Percentiles rank a stretch among this genome's conserved stretches.
These are phyloP conservation scores for Ascochyta fabae DNA, from an alignment of 2,329 filamentous ascomycete genomes.

Conservation along the genomic window DNA sequence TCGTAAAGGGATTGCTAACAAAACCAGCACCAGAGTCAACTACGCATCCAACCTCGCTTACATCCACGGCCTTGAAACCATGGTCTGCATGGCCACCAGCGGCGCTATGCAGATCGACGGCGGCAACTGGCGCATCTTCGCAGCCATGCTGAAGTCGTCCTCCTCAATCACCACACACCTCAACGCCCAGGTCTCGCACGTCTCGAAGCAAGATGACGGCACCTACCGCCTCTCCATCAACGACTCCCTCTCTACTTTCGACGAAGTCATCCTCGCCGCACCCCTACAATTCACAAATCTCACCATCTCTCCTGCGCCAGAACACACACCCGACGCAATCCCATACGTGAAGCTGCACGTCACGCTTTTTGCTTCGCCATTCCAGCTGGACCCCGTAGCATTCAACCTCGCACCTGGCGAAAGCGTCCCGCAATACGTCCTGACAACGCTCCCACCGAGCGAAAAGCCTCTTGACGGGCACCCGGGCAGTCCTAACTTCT, in stretches of 20 bases:
- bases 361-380: slow-evolving; percentile 83
- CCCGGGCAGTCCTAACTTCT: slow-evolving; percentile 77
- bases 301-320: slow-evolving; percentile 52
- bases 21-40: slow-evolving; percentile 79
- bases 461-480: slow-evolving; percentile 59
- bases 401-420: slow-evolving; percentile 70
- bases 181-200: slow-evolving; percentile 70
- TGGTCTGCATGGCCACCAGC: slow-evolving; percentile 90
- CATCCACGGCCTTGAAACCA: slow-evolving; percentile 87
- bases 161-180: slow-evolving; percentile 63
- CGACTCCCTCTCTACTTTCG: slow-evolving; percentile 59
- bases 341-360: slow-evolving; percentile 88
- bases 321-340: slow-evolving; percentile 72
- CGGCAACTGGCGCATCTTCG: slow-evolving; percentile 95
- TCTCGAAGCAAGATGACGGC: slow-evolving; percentile 52
- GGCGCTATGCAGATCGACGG: slow-evolving; percentile 80
- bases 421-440: slow-evolving; percentile 72
- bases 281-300: slow-evolving; percentile 84
- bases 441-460: slow-evolving; percentile 77
- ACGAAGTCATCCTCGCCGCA: slow-evolving; percentile 81
- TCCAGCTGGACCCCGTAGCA: slow-evolving; percentile 71
- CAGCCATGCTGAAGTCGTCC: slow-evolving; percentile 74
- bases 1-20: neutral
- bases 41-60: slow-evolving; percentile 87
- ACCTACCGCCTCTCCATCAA: slow-evolving; percentile 53